Conservation (phyloP, 352 stramenopile genomes). For the Phytophthora megakarya region DNA sequence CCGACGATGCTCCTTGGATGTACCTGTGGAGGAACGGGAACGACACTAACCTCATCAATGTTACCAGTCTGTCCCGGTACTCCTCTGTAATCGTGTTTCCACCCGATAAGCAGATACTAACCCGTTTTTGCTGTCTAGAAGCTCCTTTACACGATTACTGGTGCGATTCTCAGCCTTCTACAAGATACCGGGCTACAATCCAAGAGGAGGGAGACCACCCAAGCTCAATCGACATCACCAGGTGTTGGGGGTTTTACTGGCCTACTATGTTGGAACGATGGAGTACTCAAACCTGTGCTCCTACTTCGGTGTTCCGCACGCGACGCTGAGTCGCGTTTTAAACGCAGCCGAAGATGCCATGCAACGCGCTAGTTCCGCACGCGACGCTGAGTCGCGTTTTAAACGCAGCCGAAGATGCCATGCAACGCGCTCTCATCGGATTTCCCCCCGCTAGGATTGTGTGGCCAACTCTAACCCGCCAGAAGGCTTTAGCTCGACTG, state of each 20-base stretch:
- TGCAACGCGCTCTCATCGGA: neutral
- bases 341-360: neutral
- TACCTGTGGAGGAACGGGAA: neutral
- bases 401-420: neutral
- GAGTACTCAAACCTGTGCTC: neutral
- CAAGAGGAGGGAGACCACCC: conserved; percentile 5
- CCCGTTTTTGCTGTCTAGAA: neutral
- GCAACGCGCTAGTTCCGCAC: no score
- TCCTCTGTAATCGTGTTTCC: neutral
- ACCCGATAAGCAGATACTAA: no score
- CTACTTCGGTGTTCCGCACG: conserved; percentile 10
- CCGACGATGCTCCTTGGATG: conserved; percentile 2
- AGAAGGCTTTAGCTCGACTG: neutral
- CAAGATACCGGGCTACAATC: neutral
- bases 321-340: conserved; percentile 5
- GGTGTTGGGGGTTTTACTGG: conserved; percentile 16
- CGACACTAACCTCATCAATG: neutral
- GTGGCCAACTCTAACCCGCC: neutral
- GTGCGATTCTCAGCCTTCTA: neutral
- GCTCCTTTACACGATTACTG: neutral
- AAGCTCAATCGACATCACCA: conserved; percentile 23
- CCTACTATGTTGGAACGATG: conserved; percentile 26
- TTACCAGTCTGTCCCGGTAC: conserved; percentile 1
- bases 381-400: conserved; percentile 6
- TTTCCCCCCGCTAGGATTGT: conserved; percentile 5